These are phyloP conservation scores for Pseudogymnoascus sp. DNA, from an alignment of 2,329 filamentous ascomycete genomes.

Conservation along the genomic window DNA sequence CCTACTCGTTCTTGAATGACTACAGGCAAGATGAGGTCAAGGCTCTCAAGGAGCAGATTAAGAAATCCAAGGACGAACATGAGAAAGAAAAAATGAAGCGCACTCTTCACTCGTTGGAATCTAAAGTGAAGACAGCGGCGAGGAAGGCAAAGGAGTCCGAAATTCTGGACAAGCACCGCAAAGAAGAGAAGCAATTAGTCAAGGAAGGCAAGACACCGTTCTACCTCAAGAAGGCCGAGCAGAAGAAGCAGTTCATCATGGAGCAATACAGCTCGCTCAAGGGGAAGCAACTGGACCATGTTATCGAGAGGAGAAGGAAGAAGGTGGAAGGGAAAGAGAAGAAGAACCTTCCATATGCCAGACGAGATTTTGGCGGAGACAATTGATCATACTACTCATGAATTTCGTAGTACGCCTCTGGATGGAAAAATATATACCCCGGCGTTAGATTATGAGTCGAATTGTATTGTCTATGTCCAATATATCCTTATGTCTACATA, in stretches of 20 bases:
- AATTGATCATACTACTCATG: neutral
- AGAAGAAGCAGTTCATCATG: slow-evolving; percentile 78
- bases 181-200: slow-evolving; percentile 77
- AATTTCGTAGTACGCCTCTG: neutral
- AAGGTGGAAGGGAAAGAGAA: slow-evolving; percentile 83
- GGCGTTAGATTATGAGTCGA: slow-evolving; percentile 12
- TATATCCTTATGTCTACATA: slow-evolving; percentile 7
- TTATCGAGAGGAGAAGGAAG: slow-evolving; percentile 82
- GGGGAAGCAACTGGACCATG: slow-evolving; percentile 74
- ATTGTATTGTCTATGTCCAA: slow-evolving; percentile 10
- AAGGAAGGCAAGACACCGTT: slow-evolving; percentile 87
- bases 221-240: slow-evolving; percentile 85
- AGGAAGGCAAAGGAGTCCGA: slow-evolving; percentile 64
- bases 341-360: slow-evolving; percentile 59
- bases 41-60: slow-evolving; percentile 62
- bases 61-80: slow-evolving; percentile 58
- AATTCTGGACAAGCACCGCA: slow-evolving; percentile 68
- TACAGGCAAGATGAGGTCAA: slow-evolving; percentile 82
- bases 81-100: slow-evolving; percentile 67
- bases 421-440: neutral
- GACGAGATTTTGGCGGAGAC: slow-evolving; percentile 14
- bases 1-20: slow-evolving; percentile 82
- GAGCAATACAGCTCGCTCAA: slow-evolving; percentile 80
- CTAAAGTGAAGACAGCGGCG: slow-evolving; percentile 63
- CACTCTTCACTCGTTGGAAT: slow-evolving; percentile 71